A percentile compares a stretch with the other conserved stretches of the same genome.
Evolutionary conservation across 441 rosid genomes (phyloP).

Genomic region (Geranium incanum): DNA sequence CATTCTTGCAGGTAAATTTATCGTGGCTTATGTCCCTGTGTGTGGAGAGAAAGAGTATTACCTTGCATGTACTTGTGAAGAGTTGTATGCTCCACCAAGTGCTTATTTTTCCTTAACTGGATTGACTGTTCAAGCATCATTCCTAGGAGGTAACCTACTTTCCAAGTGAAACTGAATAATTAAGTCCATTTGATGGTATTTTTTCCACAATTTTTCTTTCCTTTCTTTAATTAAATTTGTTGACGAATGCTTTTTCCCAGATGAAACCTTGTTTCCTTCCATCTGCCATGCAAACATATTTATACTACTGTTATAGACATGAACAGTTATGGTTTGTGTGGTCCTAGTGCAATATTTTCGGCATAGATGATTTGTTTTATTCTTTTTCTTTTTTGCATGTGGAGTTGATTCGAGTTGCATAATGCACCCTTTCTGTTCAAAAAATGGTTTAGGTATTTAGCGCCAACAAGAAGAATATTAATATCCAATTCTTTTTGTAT

Average conservation of each 20-base stretch:
- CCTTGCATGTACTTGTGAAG: conserved; percentile 81
- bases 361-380: background rate
- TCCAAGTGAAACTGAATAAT: background rate
- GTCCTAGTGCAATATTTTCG: background rate
- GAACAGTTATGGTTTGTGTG: background rate
- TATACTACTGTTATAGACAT: background rate
- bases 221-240: background rate
- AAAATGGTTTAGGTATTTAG: too few species aligned
- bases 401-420: too few species aligned
- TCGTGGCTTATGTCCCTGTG: conserved; percentile 62
- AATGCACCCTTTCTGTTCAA: too few species aligned
- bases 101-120: conserved; percentile 88
- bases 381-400: too few species aligned
- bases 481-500: too few species aligned
- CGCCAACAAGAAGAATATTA: too few species aligned
- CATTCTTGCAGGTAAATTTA: conserved; percentile 60
- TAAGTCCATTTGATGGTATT: background rate
- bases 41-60: conserved; percentile 85
- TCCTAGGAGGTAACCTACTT: conserved; percentile 60
- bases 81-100: conserved; percentile 86
- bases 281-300: background rate
- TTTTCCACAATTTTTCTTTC: background rate
- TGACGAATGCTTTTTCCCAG: background rate
- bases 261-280: background rate
- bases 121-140: conserved; percentile 84